Evolutionary conservation across 306 rosid species (phyloP).

Genomic region (Cucumis sativus): Cucumber_9930_V3 NC_026655.2:17123001-17123500

Average conservation of each 20-base stretch:
- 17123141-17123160: neutral
- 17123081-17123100: too few relatives aligned
- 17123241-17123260: slow-evolving; percentile 1
- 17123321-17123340: neutral
- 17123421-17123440: slow-evolving; percentile 5
- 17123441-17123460: neutral
- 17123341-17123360: neutral
- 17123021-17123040: too few relatives aligned
- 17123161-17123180: neutral
- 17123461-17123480: neutral
- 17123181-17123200: neutral
- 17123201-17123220: neutral
- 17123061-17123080: too few relatives aligned
- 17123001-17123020: too few relatives aligned
- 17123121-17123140: neutral
- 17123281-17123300: neutral
- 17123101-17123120: too few relatives aligned
- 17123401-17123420: neutral
- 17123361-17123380: neutral
- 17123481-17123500: neutral
- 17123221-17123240: neutral
- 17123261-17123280: neutral
- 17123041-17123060: too few relatives aligned
- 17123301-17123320: neutral
- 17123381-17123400: neutral